Evolutionary conservation across 1,139 yeast species (phyloP), one percentile per base, ranked within the genome.

Genomic region (Saccharomyces hybrid): DNA sequence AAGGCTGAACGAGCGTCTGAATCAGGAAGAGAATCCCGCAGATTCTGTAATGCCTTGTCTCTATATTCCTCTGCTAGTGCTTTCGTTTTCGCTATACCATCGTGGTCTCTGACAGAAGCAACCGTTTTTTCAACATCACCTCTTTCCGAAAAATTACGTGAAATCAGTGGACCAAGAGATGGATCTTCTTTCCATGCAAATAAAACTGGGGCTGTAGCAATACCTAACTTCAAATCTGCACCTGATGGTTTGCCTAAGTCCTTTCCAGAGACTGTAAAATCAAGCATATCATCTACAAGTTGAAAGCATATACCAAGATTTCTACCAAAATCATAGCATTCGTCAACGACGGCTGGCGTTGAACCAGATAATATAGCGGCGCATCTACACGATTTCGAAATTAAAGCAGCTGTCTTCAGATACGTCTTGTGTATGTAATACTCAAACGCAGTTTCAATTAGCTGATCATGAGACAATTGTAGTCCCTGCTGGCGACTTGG

Each of bases 121-220:
- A 93, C 78, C 1, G 97, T 96, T 38, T 75, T 71, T 61, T 87
- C 91, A 38, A 91, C 86, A 68, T 93, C 99, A 2, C 96, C 96
- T 0, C 84, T 82, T 57, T 81, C 74, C 52, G 79, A 77, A 70
- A 93, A 95, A 70, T 91, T 89, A 58, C 99, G 80, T 41, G 82
- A 83, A 62, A 93, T 90, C 67, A 91, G 73, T 32, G 82, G 84
- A 1, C 97, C 98, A 53, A 93, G 75, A 58, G 84, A 87, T 0
- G 96, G 96, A 64, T 81, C 83, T 67, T 85, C 82, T 65, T 81
- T 83, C 99, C 99, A 93, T 1, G 99, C 98, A 72, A 80, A 93
- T 55, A 93, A 75, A 4, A 93, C 91, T 2, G 99, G 99, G 0
- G 98, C 98, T 0, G 99, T 93, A 1, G 98, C 98, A 59, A 93